Evolutionary conservation across 352 stramenopile genomes (phyloP).

Genomic region (Globisporangium uncinulatum): DNA sequence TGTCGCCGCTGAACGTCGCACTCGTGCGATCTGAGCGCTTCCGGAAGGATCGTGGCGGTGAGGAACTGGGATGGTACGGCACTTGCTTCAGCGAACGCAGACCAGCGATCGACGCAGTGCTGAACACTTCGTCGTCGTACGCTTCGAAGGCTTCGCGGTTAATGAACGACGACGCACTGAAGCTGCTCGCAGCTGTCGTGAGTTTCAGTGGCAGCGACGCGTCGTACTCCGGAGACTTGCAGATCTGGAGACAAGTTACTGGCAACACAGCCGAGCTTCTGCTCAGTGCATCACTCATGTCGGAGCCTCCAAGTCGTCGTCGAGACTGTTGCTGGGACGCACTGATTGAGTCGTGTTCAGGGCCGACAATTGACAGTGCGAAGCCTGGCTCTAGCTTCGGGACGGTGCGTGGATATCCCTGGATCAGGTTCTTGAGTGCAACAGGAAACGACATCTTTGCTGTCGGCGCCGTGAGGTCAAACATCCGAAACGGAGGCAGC

Average conservation of each 20-base stretch:
- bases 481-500: slow-evolving; percentile 69
- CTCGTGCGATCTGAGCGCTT: no score
- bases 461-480: slow-evolving; percentile 48
- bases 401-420: slow-evolving; percentile 3
- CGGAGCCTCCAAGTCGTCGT: slow-evolving; percentile 9
- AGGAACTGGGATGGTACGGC: not conserved
- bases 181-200: slow-evolving; percentile 17
- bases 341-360: not conserved
- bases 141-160: slow-evolving; percentile 39
- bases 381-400: not conserved
- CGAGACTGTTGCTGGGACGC: not conserved
- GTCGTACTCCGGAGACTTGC: slow-evolving; percentile 44
- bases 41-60: not conserved
- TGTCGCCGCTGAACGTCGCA: no score
- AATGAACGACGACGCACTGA: slow-evolving; percentile 34
- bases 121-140: slow-evolving; percentile 68
- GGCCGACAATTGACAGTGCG: no score
- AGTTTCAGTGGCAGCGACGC: slow-evolving; percentile 17
- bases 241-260: slow-evolving; percentile 34
- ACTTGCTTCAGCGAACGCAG: not conserved
- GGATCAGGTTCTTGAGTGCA: slow-evolving; percentile 49
- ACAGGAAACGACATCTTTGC: slow-evolving; percentile 47
- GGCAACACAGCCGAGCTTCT: slow-evolving; percentile 10
- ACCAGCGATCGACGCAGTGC: not conserved
- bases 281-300: slow-evolving; percentile 15